These are phyloP conservation scores for Triticum dicoccoides DNA, from an alignment of 176 grass and related monocot species.

Conservation along the genomic window DNA sequence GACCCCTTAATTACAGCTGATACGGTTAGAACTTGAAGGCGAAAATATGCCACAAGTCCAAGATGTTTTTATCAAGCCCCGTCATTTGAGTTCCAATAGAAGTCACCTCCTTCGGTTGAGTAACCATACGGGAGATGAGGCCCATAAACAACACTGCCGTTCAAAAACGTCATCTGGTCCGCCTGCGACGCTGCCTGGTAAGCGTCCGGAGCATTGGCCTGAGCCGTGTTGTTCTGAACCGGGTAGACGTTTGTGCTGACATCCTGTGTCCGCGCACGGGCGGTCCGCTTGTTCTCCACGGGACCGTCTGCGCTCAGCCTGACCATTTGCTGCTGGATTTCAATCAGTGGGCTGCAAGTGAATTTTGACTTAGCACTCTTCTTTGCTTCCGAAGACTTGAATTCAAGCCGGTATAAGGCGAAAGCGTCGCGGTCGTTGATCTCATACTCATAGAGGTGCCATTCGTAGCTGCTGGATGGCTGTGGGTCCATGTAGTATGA, in stretches of 20 bases:
- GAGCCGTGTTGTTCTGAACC: too few species aligned
- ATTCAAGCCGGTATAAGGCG: constrained; percentile 79
- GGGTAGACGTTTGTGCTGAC: constrained; percentile 32
- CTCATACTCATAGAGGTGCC: constrained; percentile 95
- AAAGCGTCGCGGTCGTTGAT: constrained; percentile 77
- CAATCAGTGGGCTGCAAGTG: constrained; percentile 40
- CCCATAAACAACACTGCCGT: too few species aligned
- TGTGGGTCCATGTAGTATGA: constrained; percentile 99
- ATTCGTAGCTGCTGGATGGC: constrained; percentile 68
- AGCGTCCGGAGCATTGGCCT: too few species aligned
- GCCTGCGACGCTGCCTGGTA: too few species aligned
- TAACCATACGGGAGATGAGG: constrained; percentile 70
- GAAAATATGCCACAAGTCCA: constrained; percentile 19
- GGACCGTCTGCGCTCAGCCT: constrained; percentile 59
- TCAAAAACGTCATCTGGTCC: too few species aligned
- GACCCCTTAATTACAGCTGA: constrained; percentile 39
- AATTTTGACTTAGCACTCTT: constrained; percentile 64
- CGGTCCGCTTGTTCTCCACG: constrained; percentile 49
- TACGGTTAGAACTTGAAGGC: constrained; percentile 39
- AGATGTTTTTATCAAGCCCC: constrained; percentile 12
- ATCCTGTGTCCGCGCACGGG: constrained; percentile 45
- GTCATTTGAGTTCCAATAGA: constrained; percentile 57
- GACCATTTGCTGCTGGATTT: constrained; percentile 73
- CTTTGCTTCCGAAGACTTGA: constrained; percentile 82
- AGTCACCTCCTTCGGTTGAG: constrained; percentile 45